Evolutionary conservation across 2,329 filamentous ascomycete species (phyloP).

Genomic region (Alternaria hordeiaustralica): DNA sequence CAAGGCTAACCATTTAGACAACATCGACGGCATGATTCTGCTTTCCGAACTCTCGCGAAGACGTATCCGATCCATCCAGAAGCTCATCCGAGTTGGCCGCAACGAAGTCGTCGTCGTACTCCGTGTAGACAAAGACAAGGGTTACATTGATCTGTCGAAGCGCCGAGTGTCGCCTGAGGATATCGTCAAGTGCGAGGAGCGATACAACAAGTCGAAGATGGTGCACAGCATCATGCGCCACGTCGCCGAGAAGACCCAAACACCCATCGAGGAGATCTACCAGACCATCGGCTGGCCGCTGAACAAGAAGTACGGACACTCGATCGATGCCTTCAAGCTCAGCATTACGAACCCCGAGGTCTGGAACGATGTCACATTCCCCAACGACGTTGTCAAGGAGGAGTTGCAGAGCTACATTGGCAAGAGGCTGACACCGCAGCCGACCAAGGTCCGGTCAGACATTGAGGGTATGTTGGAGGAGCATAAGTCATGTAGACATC

Average conservation of each 20-base stretch:
- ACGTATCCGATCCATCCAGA: constrained; percentile 98
- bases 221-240: constrained; percentile 99
- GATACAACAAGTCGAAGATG: constrained; percentile 99
- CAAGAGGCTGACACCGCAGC: constrained; percentile 95
- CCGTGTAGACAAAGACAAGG: constrained; percentile 99
- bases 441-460: constrained; percentile 98
- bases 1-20: constrained; percentile 62
- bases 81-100: constrained; percentile 95
- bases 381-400: constrained; percentile 81
- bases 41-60: constrained; percentile 96
- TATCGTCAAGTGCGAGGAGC: constrained; percentile 97
- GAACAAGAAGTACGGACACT: constrained; percentile 96
- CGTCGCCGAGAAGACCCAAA: constrained; percentile 94
- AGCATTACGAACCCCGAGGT: constrained; percentile 98
- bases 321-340: constrained; percentile 97
- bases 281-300: constrained; percentile 95
- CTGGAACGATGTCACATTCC: constrained; percentile 91
- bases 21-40: constrained; percentile 99
- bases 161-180: constrained; percentile 97
- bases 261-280: constrained; percentile 93
- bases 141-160: constrained; percentile 99
- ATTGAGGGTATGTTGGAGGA: constrained; percentile 80
- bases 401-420: constrained; percentile 95
- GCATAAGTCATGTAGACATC: constrained; percentile 38
- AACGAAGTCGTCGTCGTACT: constrained; percentile 99